Evolutionary conservation across 2,329 filamentous ascomycete genomes (phyloP).

Genomic region (Myriosclerotinia duriaeana): DNA sequence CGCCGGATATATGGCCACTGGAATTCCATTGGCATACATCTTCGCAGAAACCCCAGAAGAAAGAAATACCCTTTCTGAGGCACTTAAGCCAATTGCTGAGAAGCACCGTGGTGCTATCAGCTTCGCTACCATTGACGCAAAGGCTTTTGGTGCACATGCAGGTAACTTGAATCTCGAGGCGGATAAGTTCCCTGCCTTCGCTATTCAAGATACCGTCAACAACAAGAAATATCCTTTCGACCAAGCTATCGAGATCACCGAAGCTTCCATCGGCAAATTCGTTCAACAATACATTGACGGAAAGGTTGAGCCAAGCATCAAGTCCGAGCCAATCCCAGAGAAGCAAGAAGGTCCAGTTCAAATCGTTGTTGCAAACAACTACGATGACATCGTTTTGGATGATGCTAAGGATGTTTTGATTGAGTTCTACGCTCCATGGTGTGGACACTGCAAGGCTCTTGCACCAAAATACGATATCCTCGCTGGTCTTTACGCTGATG

Average conservation of each 20-base stretch:
- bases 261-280: conserved; percentile 70
- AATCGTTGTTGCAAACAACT: conserved; percentile 89
- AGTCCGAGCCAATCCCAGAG: conserved; percentile 96
- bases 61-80: conserved; percentile 72
- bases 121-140: conserved; percentile 97
- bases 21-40: conserved; percentile 93
- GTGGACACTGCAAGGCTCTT: conserved; percentile 98
- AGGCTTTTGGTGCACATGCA: conserved; percentile 89
- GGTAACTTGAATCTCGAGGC: conserved; percentile 96
- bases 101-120: conserved; percentile 93
- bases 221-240: conserved; percentile 97
- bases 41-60: conserved; percentile 92
- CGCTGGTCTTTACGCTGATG: conserved; percentile 68
- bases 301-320: conserved; percentile 94
- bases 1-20: conserved; percentile 87
- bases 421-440: conserved; percentile 99
- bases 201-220: conserved; percentile 92
- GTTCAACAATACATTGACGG: conserved; percentile 81
- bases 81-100: conserved; percentile 82
- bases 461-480: conserved; percentile 97
- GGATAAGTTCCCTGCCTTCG: conserved; percentile 94
- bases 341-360: conserved; percentile 85
- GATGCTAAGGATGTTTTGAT: conserved; percentile 95
- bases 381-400: conserved; percentile 87
- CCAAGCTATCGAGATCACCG: conserved; percentile 74